A percentile compares a stretch with the other conserved stretches of the same genome.
Evolutionary conservation across 495 filamentous ascomycete genomes (phyloP).

Genomic region (Neurospora sp.): DNA sequence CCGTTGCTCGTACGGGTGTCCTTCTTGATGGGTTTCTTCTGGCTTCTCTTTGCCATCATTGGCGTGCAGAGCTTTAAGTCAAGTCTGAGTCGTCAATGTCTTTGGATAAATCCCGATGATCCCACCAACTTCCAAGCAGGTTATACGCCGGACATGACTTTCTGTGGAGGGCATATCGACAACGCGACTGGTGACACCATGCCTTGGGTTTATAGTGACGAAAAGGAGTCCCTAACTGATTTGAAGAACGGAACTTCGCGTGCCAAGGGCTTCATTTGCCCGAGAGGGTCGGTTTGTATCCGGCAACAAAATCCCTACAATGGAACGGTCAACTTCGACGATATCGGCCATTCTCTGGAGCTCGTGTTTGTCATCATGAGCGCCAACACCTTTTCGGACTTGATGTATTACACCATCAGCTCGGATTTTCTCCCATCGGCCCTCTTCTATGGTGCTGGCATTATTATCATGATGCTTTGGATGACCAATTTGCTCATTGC

Average conservation of each 20-base stretch:
- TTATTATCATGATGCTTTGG: conserved; percentile 94
- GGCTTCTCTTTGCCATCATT: conserved; percentile 94
- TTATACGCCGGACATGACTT: conserved; percentile 51
- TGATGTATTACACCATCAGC: conserved; percentile 86
- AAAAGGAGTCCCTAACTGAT: background rate
- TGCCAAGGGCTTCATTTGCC: conserved; percentile 89
- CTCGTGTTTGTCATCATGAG: conserved; percentile 99
- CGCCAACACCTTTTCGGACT: conserved; percentile 88
- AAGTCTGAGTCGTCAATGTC: conserved; percentile 76
- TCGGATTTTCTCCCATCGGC: conserved; percentile 83
- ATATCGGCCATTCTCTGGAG: conserved; percentile 82
- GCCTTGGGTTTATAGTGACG: conserved; percentile 51
- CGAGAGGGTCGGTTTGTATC: conserved; percentile 69
- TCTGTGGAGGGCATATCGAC: conserved; percentile 78
- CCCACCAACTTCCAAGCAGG: conserved; percentile 31
- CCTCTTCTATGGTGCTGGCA: conserved; percentile 73
- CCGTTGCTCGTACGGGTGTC: conserved; percentile 91
- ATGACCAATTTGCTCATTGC: conserved; percentile 93
- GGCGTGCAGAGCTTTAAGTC: conserved; percentile 97
- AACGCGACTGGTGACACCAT: conserved; percentile 41
- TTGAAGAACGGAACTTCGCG: conserved; percentile 24
- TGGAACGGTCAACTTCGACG: conserved; percentile 87
- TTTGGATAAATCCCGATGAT: conserved; percentile 62
- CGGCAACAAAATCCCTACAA: conserved; percentile 72
- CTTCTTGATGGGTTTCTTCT: conserved; percentile 96